Conservation (phyloP, 306 rosid species). For the Ochetophila trinervis region DNA sequence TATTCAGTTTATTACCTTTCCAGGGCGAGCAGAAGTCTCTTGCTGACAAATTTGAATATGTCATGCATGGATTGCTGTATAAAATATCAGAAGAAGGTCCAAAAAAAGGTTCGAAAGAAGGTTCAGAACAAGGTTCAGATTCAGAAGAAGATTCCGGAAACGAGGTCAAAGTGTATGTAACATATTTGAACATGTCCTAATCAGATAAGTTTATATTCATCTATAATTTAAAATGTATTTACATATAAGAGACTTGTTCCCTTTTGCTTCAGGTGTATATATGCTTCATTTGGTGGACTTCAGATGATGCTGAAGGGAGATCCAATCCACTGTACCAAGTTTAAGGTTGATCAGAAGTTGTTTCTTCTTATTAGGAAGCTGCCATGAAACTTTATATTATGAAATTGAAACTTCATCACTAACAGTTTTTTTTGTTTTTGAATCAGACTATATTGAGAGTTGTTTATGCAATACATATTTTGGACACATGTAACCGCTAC, state of each 20-base stretch:
- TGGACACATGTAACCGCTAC: too few species aligned
- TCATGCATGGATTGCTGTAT: constrained; percentile 82
- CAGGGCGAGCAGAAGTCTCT: constrained; percentile 75
- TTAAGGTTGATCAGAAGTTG: constrained; percentile 59
- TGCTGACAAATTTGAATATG: constrained; percentile 83
- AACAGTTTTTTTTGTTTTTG: too few species aligned
- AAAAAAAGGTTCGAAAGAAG: too few species aligned
- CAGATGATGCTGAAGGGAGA: constrained; percentile 79
- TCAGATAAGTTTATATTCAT: too few species aligned
- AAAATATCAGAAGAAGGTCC: constrained; percentile 48
- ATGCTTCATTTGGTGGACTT: constrained; percentile 82
- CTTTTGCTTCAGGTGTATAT: constrained; percentile 56
- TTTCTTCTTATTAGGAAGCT: constrained; percentile 73
- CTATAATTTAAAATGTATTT: not conserved
- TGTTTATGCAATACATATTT: too few species aligned
- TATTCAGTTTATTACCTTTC: constrained; percentile 21
- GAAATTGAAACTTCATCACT: too few species aligned
- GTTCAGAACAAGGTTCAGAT: constrained; percentile 41
- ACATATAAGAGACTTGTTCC: constrained; percentile 4
- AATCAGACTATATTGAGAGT: too few species aligned
- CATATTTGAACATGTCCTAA: not conserved
- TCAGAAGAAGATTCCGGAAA: constrained; percentile 41
- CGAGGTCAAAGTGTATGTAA: constrained; percentile 60
- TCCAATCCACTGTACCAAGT: constrained; percentile 52
- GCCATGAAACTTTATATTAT: constrained; percentile 9